Conservation (phyloP, 768 basidiomycete species). For the Piloderma croceum region DNA sequence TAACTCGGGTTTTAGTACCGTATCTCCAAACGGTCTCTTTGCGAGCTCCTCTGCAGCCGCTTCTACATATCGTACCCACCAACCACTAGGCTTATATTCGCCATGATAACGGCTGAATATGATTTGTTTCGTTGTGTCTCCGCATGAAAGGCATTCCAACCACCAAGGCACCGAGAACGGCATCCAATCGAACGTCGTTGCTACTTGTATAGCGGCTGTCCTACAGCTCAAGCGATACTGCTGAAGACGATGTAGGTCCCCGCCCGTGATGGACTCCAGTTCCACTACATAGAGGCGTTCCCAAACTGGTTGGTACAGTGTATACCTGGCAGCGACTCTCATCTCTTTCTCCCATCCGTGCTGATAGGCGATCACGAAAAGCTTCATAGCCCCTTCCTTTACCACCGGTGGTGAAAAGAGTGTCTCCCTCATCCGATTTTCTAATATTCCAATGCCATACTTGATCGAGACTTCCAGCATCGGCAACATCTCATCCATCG, state of each 20-base stretch:
- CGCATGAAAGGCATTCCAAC: no score
- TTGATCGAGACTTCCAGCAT: conserved; percentile 43
- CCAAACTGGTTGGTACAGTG: conserved; percentile 31
- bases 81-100: no score
- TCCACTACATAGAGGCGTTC: conserved; percentile 31
- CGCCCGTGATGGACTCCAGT: conserved; percentile 33
- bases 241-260: conserved; percentile 31
- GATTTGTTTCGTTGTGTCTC: no score
- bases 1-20: no score
- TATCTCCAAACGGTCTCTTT: conserved; percentile 6
- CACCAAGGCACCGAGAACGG: no score
- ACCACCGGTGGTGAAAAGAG: conserved; percentile 29
- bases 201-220: conserved; percentile 13
- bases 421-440: conserved; percentile 25
- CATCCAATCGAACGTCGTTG: conserved; percentile 16
- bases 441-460: conserved; percentile 45
- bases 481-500: conserved; percentile 36
- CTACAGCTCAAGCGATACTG: conserved; percentile 38
- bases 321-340: conserved; percentile 28
- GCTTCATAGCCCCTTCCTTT: conserved; percentile 33
- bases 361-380: conserved; percentile 38
- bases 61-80: conserved; percentile 12
- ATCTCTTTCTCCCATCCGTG: conserved; percentile 32
- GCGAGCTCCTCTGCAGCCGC: conserved; percentile 9
- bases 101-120: no score